Base-by-base conservation (phyloP, 1,139 yeast genomes). In the Suhomyces bokatorum region DNA sequence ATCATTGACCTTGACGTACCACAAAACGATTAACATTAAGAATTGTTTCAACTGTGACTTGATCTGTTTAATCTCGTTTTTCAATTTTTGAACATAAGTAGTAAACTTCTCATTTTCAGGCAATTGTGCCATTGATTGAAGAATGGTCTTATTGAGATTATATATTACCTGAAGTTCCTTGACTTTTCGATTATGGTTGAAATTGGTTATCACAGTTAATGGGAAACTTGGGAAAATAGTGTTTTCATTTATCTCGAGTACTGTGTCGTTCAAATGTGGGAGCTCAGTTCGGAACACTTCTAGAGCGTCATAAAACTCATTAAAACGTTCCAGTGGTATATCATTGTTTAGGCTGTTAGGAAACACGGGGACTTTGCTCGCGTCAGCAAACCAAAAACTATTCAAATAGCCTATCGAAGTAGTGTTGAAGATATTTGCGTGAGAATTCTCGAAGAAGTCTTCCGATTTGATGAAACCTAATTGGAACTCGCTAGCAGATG, bases 121-220 rank as follows among this genome's bases (percentile, higher is more conserved):
- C 1, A 42, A 11, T 11, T 51, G 39, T 9, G 44, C 45, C n/a
- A 56, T 43, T 1, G 68, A 54, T 24, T 55, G 56, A 12, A 59
- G 42, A 3, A 66, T 37, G 1, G 65, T 52, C 13, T 50, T 43
- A 44, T 70, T 62, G 33, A 69, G 58, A 37, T 61, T 64, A 40
- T 53, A 62, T n/a, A 57, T 47, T n/a, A 50, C 47, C 46, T 73
- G 78, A 22, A 63, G 49, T 7, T 46, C 44, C 13, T 48, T 55
- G 5, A 70, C 55, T 0, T 32, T 41, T 3, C 41, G 15, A 33
- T 63, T 62, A 4, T 53, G 47, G 10, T 62, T 62, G 47, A 69
- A 68, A 24, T 63, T 57, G 3, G 37, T 38, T 3, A 50, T 36
- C 31, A 70, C 46, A 16, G 50, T 45, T 16, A 45, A 22, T 12